Percentiles rank a stretch among this genome's conserved stretches.
Evolutionary conservation across 2,329 filamentous ascomycete species (phyloP).

Genomic region (Diaporthe ilicicola): DNA sequence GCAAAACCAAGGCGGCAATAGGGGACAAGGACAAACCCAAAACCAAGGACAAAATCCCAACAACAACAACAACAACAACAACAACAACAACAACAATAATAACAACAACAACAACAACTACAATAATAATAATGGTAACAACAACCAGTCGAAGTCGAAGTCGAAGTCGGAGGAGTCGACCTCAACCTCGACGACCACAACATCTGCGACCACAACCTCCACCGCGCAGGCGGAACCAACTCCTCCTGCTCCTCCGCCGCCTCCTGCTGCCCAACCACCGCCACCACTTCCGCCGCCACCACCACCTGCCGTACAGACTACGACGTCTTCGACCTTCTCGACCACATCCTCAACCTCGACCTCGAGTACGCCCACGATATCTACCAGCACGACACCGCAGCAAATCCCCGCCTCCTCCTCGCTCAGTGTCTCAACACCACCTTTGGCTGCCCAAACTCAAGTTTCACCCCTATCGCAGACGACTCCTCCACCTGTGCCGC

Average conservation of each 20-base stretch:
- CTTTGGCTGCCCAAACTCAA: not conserved
- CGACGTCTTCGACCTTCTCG: not conserved
- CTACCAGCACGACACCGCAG: slow-evolving; percentile 3
- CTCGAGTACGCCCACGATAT: not conserved
- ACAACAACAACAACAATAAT: not conserved
- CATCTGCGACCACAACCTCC: not conserved
- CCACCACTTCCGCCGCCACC: not conserved
- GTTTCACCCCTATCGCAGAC: not conserved
- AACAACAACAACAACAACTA: not conserved
- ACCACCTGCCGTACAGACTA: not conserved
- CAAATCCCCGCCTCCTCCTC: not conserved
- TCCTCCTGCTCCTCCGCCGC: not conserved
- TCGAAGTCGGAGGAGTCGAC: slow-evolving; percentile 4
- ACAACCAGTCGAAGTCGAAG: slow-evolving; percentile 9
- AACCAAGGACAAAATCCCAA: not conserved
- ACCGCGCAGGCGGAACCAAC: not conserved
- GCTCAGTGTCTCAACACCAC: not conserved
- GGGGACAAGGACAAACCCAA: slow-evolving; percentile 16
- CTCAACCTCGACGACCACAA: not conserved
- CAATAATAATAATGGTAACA: slow-evolving; percentile 10
- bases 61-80: not conserved
- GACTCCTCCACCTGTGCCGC: slow-evolving; percentile 14
- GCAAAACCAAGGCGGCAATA: slow-evolving; percentile 1
- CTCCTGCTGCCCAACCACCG: not conserved
- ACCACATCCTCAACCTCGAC: not conserved